These are phyloP conservation scores for Hypoxylon rickii DNA, from an alignment of 495 filamentous ascomycete genomes.

Conservation along the genomic window DNA sequence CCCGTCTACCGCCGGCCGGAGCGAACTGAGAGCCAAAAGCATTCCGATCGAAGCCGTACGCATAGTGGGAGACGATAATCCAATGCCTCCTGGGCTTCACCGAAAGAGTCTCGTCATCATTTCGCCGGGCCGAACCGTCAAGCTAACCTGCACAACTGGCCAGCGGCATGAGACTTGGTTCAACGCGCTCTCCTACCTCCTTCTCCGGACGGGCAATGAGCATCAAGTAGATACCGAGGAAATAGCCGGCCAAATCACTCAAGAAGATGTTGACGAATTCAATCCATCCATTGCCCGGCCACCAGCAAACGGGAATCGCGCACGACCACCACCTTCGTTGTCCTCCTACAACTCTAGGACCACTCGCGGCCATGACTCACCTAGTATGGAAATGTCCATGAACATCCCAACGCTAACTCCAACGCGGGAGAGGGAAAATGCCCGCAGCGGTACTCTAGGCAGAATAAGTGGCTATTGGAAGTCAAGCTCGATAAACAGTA, in stretches of 20 bases:
- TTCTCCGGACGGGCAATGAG: conserved; percentile 71
- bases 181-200: conserved; percentile 92
- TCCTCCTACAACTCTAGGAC: conserved; percentile 82
- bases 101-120: conserved; percentile 89
- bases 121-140: conserved; percentile 83
- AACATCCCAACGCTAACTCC: conserved; percentile 53
- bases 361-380: conserved; percentile 60
- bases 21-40: conserved; percentile 87
- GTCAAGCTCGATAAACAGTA: conserved; percentile 47
- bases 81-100: conserved; percentile 91
- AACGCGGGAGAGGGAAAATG: conserved; percentile 43
- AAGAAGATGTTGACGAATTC: conserved; percentile 88
- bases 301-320: conserved; percentile 39
- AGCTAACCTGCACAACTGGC: conserved; percentile 91
- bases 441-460: conserved; percentile 46
- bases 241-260: conserved; percentile 59
- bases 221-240: conserved; percentile 62
- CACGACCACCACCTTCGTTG: conserved; percentile 66
- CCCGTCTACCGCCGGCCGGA: conserved; percentile 74
- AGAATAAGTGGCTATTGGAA: conserved; percentile 53
- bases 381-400: conserved; percentile 47
- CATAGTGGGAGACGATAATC: conserved; percentile 95
- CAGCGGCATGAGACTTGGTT: conserved; percentile 98
- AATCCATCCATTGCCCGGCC: conserved; percentile 69
- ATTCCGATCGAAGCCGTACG: conserved; percentile 91